Conservation (phyloP, 1,284 basidiomycete species). For the Trichosporon sp. region DNA sequence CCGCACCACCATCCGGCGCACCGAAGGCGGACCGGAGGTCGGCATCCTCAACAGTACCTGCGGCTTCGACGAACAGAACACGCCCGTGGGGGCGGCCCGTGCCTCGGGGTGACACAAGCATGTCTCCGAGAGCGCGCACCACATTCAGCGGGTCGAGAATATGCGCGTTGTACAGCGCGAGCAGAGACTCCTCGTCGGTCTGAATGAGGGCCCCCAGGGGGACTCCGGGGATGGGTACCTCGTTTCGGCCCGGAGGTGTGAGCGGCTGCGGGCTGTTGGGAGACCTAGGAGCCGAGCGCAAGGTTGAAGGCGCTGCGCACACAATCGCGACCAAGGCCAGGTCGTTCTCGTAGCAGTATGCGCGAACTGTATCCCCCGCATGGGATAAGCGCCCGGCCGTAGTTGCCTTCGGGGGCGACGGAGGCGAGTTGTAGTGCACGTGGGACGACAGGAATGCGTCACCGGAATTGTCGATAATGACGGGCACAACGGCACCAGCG, state of each 20-base stretch:
- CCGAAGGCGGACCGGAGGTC: background rate
- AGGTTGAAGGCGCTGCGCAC: slow-evolving; percentile 18
- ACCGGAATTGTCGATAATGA: slow-evolving; percentile 39
- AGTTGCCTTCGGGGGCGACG: slow-evolving; percentile 13
- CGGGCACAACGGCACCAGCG: slow-evolving; percentile 38
- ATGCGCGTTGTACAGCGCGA: slow-evolving; percentile 34
- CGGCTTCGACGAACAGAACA: slow-evolving; percentile 42
- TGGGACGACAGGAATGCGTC: slow-evolving; percentile 14
- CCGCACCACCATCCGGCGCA: slow-evolving; percentile 11
- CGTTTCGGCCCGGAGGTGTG: background rate
- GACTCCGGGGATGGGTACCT: slow-evolving; percentile 10
- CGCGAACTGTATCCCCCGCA: slow-evolving; percentile 42
- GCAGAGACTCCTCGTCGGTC: slow-evolving; percentile 32
- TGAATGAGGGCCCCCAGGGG: slow-evolving; percentile 20
- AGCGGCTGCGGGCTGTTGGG: slow-evolving; percentile 4
- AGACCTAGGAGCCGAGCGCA: background rate
- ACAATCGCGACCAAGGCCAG: slow-evolving; percentile 36
- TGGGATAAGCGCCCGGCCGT: slow-evolving; percentile 30
- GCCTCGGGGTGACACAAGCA: slow-evolving; percentile 22
- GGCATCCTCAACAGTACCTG: slow-evolving; percentile 18
- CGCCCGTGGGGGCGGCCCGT: slow-evolving; percentile 21
- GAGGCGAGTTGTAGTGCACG: slow-evolving; percentile 11
- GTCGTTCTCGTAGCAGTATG: slow-evolving; percentile 38
- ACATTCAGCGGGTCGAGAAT: slow-evolving; percentile 39
- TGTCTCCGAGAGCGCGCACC: slow-evolving; percentile 35